Evolutionary conservation across 805 yeast species (phyloP).

Genomic region (Pichia pseudocactophila): DNA sequence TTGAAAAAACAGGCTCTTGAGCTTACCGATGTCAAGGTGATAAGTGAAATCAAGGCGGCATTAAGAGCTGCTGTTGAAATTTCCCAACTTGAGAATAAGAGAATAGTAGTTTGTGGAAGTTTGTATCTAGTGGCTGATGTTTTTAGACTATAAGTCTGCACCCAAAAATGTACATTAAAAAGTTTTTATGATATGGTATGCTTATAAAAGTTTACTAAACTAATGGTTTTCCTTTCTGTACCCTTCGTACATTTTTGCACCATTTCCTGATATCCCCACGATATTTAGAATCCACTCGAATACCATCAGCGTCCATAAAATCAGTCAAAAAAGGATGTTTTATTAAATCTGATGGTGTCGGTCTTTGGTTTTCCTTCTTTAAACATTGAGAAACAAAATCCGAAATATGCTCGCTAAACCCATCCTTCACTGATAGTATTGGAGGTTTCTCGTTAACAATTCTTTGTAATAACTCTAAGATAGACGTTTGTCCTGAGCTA

Average conservation of each 20-base stretch:
- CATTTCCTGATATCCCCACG: conserved; percentile 26
- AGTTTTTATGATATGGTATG: background rate
- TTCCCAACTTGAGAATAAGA: conserved; percentile 7
- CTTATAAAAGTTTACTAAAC: background rate
- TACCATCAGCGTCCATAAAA: conserved; percentile 27
- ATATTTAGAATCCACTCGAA: conserved; percentile 17
- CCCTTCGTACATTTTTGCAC: conserved; percentile 30
- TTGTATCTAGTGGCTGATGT: conserved; percentile 58
- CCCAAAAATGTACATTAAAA: background rate
- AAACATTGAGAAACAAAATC: conserved; percentile 68
- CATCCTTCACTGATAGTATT: conserved; percentile 35
- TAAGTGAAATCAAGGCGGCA: conserved; percentile 21
- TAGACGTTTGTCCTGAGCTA: conserved; percentile 43
- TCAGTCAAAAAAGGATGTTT: conserved; percentile 27
- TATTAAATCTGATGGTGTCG: conserved; percentile 65
- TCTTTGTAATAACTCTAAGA: conserved; percentile 80
- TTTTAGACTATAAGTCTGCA: conserved; percentile 24
- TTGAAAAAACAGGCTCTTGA: conserved; percentile 20
- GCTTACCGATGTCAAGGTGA: background rate
- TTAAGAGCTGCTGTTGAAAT: conserved; percentile 18
- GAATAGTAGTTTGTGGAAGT: conserved; percentile 58
- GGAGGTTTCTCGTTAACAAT: conserved; percentile 94
- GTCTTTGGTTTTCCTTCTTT: conserved; percentile 63
- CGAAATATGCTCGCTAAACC: conserved; percentile 46
- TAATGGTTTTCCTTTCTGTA: conserved; percentile 29